A percentile compares a stretch with the other conserved stretches of the same genome.
Conservation (phyloP, 163 green algal species). For the Scenedesmus sp. region DNA sequence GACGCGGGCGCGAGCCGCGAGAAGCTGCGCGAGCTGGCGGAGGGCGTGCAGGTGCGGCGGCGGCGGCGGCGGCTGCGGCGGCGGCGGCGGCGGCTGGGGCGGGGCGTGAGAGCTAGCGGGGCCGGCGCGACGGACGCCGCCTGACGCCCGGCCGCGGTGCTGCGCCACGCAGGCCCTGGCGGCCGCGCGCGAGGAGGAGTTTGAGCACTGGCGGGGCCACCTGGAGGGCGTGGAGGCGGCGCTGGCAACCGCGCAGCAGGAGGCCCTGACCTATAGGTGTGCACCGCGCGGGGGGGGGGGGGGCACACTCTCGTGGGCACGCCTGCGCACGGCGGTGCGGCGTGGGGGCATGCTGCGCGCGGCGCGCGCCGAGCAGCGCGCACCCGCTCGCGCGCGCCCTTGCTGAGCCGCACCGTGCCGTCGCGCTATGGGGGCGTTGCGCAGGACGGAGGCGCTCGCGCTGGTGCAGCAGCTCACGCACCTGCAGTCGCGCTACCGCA, state of each 20-base stretch:
- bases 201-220: constrained; percentile 29
- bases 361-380: no score
- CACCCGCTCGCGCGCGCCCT: no score
- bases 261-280: constrained; percentile 25
- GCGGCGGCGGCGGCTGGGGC: neutral
- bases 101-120: neutral
- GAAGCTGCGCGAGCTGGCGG: constrained; percentile 30
- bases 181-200: constrained; percentile 27
- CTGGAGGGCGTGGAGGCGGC: constrained; percentile 17
- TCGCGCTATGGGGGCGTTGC: neutral
- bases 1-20: neutral
- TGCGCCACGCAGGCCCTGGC: constrained; percentile 23
- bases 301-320: no score
- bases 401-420: no score
- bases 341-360: no score
- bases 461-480: constrained; percentile 35
- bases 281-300: no score
- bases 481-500: constrained; percentile 10
- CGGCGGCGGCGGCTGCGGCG: neutral
- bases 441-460: constrained; percentile 15
- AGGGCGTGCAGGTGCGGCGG: constrained; percentile 24
- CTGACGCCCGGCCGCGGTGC: neutral
- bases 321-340: no score
- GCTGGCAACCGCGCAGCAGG: constrained; percentile 23
- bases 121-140: neutral